These are phyloP conservation scores for Aureobasidium vineae DNA, from an alignment of 2,329 filamentous ascomycete species.

Conservation along the genomic window DNA sequence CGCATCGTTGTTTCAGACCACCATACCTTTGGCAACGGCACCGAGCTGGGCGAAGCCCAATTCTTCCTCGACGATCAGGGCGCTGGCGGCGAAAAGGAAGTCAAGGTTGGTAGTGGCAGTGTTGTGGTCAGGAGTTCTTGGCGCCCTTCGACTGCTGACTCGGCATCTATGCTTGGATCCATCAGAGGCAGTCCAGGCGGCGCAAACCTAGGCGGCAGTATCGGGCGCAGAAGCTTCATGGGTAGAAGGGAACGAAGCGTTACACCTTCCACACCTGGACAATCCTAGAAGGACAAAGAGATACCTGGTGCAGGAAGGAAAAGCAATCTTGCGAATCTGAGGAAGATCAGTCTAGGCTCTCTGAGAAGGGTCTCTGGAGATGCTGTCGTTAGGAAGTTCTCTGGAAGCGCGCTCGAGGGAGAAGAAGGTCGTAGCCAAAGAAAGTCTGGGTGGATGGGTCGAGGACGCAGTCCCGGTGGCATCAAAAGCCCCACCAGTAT, in stretches of 20 bases:
- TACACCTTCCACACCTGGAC: slow-evolving; percentile 17
- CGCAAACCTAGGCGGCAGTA: background rate
- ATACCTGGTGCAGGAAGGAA: background rate
- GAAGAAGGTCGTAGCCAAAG: background rate
- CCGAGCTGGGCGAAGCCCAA: slow-evolving; percentile 77
- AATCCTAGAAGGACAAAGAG: background rate
- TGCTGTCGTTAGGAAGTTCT: background rate
- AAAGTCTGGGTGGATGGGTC: background rate
- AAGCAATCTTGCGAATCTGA: background rate
- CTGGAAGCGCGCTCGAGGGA: background rate
- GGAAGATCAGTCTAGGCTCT: background rate
- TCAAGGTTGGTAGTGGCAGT: slow-evolving; percentile 73
- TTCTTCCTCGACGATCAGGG: slow-evolving; percentile 87
- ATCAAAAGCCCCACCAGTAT: background rate
- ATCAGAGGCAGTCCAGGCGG: slow-evolving; percentile 10
- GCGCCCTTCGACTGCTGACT: slow-evolving; percentile 36
- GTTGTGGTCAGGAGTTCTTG: slow-evolving; percentile 76
- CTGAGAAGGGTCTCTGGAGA: background rate
- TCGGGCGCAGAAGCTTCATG: slow-evolving; percentile 28
- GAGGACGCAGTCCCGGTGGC: background rate
- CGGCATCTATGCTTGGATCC: slow-evolving; percentile 1
- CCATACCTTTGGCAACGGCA: slow-evolving; percentile 77
- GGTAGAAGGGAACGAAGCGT: slow-evolving; percentile 27
- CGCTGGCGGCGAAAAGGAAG: slow-evolving; percentile 63
- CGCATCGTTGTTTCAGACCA: slow-evolving; percentile 83